These are phyloP conservation scores for Mucor circinelloides DNA, from an alignment of 371 early-diverging fungal genomes.

Conservation along the genomic window DNA sequence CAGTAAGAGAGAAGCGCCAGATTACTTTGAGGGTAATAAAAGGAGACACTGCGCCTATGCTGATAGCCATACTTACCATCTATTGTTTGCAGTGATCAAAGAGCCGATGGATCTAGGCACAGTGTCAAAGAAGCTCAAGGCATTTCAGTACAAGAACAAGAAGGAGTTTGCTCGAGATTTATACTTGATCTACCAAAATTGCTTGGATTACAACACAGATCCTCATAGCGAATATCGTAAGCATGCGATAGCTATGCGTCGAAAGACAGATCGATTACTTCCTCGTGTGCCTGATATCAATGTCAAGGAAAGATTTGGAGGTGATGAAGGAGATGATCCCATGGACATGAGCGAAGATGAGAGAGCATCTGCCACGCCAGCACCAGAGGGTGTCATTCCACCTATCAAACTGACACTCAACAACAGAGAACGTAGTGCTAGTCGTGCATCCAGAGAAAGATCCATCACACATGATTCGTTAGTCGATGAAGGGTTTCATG, in stretches of 20 bases:
- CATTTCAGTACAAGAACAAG: constrained; percentile 70
- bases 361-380: neutral
- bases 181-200: constrained; percentile 81
- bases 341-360: constrained; percentile 41
- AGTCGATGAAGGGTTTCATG: neutral
- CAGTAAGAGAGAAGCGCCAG: constrained; percentile 90
- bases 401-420: neutral
- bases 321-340: constrained; percentile 40
- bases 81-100: constrained; percentile 62
- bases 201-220: constrained; percentile 77
- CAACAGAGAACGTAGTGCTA: neutral
- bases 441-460: neutral
- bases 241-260: constrained; percentile 81
- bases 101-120: constrained; percentile 90
- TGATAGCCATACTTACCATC: neutral
- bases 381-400: neutral
- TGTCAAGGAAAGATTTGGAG: constrained; percentile 59
- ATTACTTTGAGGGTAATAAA: constrained; percentile 79
- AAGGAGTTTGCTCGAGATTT: constrained; percentile 77
- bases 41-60: neutral
- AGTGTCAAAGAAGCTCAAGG: constrained; percentile 77
- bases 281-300: constrained; percentile 79
- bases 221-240: constrained; percentile 78
- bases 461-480: constrained; percentile 2
- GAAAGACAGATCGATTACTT: constrained; percentile 71